Base-by-base conservation (phyloP, 1,139 yeast genomes). In the Candida neerlandica region DNA sequence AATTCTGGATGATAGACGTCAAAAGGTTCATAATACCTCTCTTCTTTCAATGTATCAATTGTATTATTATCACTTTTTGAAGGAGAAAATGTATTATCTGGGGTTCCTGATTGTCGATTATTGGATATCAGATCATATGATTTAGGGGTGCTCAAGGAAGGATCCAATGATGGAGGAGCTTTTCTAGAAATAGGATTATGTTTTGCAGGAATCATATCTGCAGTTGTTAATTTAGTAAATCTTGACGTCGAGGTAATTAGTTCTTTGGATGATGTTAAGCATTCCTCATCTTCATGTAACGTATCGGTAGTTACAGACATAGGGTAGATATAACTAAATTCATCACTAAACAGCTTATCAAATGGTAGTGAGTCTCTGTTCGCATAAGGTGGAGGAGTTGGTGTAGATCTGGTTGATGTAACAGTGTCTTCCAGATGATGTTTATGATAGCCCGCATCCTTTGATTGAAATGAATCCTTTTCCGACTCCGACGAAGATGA, bases 201-300 rank as follows among this genome's bases (percentile, higher is more conserved):
- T 16, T n/a, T 34, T 11, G 37, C 18, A 18, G 55, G 48, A 33
- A 29, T 32, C 38, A 53, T 41, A 15, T 49, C 50, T n/a, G 44
- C 52, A 10, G 41, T 27, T 4, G 54, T 45, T 3, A 45, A 26
- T 38, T 54, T 55, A 9, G 50, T 43, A 37, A 54, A 55, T 34
- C 50, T 49, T 34, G 49, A 43, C 11, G 48, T 32, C 2, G 49
- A 11, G 19, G 34, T 48, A 50, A 39, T 14, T 47, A 51, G 4
- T 18, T 46, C 37, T 47, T 48, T n/a, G 23, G 46, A 18, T 33
- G 50, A 26, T 19, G 12, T 12, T 11, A 37, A 12, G 15, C 51
- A 55, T 15, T 57, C 58, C 3, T 55, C 60, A 45, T 62, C 62
- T 26, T 55, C 54, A 11, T 64, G 67, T 33, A 50, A 61, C 1